Base-by-base conservation (phyloP, 495 filamentous ascomycete genomes). In the Lineolata rhizophorae region DNA sequence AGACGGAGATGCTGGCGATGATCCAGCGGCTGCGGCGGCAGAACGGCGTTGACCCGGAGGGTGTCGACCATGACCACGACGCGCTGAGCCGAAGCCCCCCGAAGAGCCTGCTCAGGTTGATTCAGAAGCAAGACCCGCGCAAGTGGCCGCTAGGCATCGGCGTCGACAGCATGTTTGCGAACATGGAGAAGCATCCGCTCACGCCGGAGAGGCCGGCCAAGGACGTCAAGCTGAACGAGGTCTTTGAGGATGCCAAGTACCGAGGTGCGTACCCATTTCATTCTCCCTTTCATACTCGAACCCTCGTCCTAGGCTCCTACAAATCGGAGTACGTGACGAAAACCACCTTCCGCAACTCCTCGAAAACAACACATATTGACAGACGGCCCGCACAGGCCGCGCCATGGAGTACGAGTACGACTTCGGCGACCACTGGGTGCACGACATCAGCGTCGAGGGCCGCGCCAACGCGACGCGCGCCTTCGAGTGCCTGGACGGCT, bases 381-480 rank as follows among this genome's bases (percentile, higher is more conserved):
- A n/a, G 22, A 25, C 22, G 22, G 6, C 22, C 6, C 22, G 6
- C 6, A 30, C 28, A 30, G 28, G 6, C 17, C 28, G 6, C 5
- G 28, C 6, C 11, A 30, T 43, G 11, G 31, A 40, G 18, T 50
- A 49, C 31, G 37, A 38, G 12, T 45, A 53, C 37, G 45, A 52
- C 42, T 48, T 50, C 35, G 47, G 51, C 18, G 47, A 49, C 35
- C 37, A 37, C 32, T 50, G 49, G 47, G 38, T 45, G 26, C 47
- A 52, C 27, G 18, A 12, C 21, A 33, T 47, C 1, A 45, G 31
- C 3, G 24, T 46, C 22, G 31, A 34, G 4, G 42, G 48, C 14
- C 35, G 42, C 8, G 41, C 29, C 13, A 20, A 36, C 1, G 0
- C 35, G 2, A 49, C 37, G 1, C 14, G 21, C 9, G 13, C 39